phyloP scores from a whole-genome alignment of 2,329 filamentous ascomycete genomes.

The Epichloe elymi region DNA sequence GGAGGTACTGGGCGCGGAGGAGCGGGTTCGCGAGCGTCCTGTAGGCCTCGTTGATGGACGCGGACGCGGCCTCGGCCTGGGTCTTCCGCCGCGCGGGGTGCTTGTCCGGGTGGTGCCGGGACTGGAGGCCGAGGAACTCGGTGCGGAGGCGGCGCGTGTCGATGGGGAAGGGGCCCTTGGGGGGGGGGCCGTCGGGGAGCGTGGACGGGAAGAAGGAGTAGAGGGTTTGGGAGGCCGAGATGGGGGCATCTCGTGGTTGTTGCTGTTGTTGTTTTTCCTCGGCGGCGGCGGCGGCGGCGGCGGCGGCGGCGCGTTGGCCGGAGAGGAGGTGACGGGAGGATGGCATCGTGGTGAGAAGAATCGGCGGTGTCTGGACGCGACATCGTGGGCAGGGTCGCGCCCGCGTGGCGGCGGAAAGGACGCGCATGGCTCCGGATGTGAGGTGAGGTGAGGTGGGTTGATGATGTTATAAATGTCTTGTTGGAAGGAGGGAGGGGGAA shows the following conservation, averaged over 20 bases:
- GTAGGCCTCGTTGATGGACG: constrained; percentile 85
- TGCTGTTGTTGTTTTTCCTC: not conserved
- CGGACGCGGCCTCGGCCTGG: constrained; percentile 62
- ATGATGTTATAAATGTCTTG: no score
- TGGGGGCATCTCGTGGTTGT: not conserved
- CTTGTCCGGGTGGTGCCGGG: constrained; percentile 61
- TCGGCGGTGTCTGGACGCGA: not conserved
- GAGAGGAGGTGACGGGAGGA: not conserved
- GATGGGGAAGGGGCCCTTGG: constrained; percentile 61
- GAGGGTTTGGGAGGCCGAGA: constrained; percentile 35
- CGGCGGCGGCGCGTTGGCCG: not conserved
- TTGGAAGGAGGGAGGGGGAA: no score
- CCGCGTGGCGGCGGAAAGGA: not conserved
- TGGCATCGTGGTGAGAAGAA: not conserved
- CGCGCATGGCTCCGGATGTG: no score
- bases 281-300: no score
- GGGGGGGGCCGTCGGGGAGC: constrained; percentile 66
- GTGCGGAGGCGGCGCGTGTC: constrained; percentile 56
- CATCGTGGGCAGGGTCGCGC: not conserved
- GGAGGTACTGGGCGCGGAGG: constrained; percentile 74
- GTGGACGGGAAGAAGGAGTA: constrained; percentile 83
- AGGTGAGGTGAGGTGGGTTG: no score
- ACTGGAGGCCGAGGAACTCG: constrained; percentile 80
- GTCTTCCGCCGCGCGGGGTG: constrained; percentile 39
- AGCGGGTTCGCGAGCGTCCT: constrained; percentile 70